A percentile compares a stretch with the other conserved stretches of the same genome.
phyloP scores from a whole-genome alignment of 2,329 filamentous ascomycete species.

The Apiospora rasikravindrae region DNA sequence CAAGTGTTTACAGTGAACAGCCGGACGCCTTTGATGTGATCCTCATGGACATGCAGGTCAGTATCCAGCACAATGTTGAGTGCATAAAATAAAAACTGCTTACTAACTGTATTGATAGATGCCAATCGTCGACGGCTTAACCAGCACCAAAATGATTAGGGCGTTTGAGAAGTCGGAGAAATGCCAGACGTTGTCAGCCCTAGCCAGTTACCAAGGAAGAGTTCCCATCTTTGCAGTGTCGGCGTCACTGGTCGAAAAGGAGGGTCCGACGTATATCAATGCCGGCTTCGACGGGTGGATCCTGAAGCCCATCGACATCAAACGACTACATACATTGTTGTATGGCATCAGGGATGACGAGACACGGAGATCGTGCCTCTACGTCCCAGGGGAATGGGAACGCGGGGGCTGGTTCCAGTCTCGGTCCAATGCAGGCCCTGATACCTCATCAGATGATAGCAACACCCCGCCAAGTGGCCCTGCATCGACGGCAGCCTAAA shows the following conservation, averaged over 20 bases:
- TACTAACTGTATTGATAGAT: slow-evolving; percentile 60
- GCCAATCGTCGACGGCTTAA: slow-evolving; percentile 87
- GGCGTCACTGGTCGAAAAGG: slow-evolving; percentile 76
- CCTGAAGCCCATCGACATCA: slow-evolving; percentile 85
- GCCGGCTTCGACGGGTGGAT: slow-evolving; percentile 92
- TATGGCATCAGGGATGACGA: slow-evolving; percentile 69
- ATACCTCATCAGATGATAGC: neutral
- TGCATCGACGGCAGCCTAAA: neutral
- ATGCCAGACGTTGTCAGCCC: slow-evolving; percentile 58
- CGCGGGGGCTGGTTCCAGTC: slow-evolving; percentile 80
- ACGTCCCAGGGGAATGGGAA: slow-evolving; percentile 78
- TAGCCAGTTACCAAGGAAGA: slow-evolving; percentile 65
- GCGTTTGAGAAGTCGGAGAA: slow-evolving; percentile 65
- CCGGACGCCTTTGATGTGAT: slow-evolving; percentile 74
- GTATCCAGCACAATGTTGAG: slow-evolving; percentile 32
- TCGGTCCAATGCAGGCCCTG: neutral
- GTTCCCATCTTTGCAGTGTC: slow-evolving; percentile 88
- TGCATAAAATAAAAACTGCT: neutral
- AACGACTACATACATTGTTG: slow-evolving; percentile 71
- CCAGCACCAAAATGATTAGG: slow-evolving; percentile 83
- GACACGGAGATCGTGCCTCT: slow-evolving; percentile 66
- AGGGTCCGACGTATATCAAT: slow-evolving; percentile 71
- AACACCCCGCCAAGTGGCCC: neutral
- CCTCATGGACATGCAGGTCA: slow-evolving; percentile 91
- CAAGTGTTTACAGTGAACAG: slow-evolving; percentile 69